phyloP scores from a whole-genome alignment of 306 rosid species.

The Rubus parviflorus region DNA sequence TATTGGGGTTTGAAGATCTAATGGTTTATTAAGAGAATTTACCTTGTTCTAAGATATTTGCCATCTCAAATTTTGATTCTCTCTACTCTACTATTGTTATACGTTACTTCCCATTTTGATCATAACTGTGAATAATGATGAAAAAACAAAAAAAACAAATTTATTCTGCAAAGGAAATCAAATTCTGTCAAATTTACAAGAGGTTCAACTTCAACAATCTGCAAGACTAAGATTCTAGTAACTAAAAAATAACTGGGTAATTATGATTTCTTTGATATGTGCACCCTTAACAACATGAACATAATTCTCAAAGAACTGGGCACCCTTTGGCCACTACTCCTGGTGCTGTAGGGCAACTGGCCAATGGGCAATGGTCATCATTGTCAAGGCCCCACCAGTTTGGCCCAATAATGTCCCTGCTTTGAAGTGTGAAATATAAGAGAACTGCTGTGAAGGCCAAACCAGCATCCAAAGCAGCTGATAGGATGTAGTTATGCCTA shows the following conservation, averaged over 20 bases:
- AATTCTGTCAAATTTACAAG: not conserved
- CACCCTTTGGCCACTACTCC: conserved; percentile 51
- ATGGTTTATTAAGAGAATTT: too few relatives aligned
- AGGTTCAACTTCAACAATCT: not conserved
- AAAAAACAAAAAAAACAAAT: not conserved
- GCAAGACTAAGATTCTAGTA: not conserved
- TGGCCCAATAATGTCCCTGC: conserved; percentile 37
- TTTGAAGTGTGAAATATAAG: conserved; percentile 55
- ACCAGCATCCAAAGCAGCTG: conserved; percentile 62
- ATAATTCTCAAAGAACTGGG: conserved; percentile 42
- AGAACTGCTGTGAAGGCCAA: conserved; percentile 49
- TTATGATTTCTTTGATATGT: not conserved
- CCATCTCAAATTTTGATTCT: too few relatives aligned
- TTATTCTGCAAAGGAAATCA: not conserved
- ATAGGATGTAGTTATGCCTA: conserved; percentile 55
- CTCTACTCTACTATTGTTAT: too few relatives aligned
- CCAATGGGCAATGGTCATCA: conserved; percentile 59
- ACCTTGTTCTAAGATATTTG: too few relatives aligned
- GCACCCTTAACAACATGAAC: not conserved
- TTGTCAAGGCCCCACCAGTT: conserved; percentile 58
- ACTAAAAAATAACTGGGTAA: not conserved
- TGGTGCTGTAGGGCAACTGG: conserved; percentile 57
- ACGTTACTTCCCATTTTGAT: too few relatives aligned
- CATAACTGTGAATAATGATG: not conserved
- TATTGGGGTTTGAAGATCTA: too few relatives aligned